These are phyloP conservation scores for Myxozyma sirexii DNA, from an alignment of 805 yeast genomes.

Conservation along the genomic window DNA sequence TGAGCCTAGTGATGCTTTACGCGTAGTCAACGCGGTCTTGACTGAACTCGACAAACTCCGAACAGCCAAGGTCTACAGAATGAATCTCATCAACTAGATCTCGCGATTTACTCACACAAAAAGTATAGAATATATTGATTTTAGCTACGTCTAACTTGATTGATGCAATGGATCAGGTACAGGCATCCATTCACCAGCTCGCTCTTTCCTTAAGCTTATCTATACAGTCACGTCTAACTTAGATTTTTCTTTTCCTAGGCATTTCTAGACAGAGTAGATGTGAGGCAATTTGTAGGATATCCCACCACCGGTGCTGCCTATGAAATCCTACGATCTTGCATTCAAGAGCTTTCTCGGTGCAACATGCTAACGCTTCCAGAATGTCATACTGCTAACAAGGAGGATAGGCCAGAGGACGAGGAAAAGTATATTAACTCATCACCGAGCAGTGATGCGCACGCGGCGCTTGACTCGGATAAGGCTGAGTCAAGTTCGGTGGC, in stretches of 20 bases:
- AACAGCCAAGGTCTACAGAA: constrained; percentile 18
- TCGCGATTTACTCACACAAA: background rate
- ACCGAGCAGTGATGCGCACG: background rate
- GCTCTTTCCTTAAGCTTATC: too few species aligned
- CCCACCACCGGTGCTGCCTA: constrained; percentile 44
- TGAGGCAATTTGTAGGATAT: constrained; percentile 42
- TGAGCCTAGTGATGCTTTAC: constrained; percentile 49
- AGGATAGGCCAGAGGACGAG: background rate
- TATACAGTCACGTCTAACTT: too few species aligned
- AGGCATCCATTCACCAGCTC: background rate
- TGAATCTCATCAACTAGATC: background rate
- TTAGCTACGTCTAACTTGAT: constrained; percentile 50
- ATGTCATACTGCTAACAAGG: background rate
- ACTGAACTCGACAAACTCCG: constrained; percentile 49
- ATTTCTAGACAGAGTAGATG: constrained; percentile 50
- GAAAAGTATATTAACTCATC: background rate
- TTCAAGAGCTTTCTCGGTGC: constrained; percentile 37
- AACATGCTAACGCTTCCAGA: constrained; percentile 7
- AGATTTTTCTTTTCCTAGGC: constrained; percentile 38
- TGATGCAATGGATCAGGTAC: constrained; percentile 44
- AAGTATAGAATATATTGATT: constrained; percentile 43
- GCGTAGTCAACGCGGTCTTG: constrained; percentile 51
- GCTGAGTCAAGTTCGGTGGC: background rate
- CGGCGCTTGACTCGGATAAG: background rate
- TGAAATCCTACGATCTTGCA: constrained; percentile 41